Conservation (phyloP, 805 yeast species). For the Vanderwaltozyma verrucispora region DNA sequence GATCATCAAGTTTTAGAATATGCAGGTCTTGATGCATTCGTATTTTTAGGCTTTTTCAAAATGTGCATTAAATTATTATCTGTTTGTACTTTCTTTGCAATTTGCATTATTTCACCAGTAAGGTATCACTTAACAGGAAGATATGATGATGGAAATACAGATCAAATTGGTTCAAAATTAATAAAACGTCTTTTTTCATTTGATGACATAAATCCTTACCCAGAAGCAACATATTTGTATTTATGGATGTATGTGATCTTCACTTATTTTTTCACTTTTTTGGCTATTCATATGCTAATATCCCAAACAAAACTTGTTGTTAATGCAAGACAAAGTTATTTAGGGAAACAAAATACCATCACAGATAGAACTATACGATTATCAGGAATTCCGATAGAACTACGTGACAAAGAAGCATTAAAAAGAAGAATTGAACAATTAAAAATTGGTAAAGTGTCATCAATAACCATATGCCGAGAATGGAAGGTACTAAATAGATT, state of each 20-base stretch:
- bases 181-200: constrained; percentile 1
- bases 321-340: constrained; percentile 62
- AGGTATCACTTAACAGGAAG: constrained; percentile 75
- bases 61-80: constrained; percentile 68
- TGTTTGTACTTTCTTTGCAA: constrained; percentile 57
- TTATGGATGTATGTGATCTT: constrained; percentile 78
- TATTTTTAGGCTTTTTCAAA: constrained; percentile 80
- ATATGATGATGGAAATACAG: constrained; percentile 46
- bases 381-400: constrained; percentile 78
- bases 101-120: constrained; percentile 72
- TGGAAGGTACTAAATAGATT: constrained; percentile 69
- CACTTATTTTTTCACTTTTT: constrained; percentile 73
- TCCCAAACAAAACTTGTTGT: constrained; percentile 68
- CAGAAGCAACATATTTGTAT: constrained; percentile 44
- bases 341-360: constrained; percentile 79
- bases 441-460: constrained; percentile 69
- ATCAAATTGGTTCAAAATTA: not conserved
- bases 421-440: constrained; percentile 66
- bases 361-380: constrained; percentile 85
- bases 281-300: constrained; percentile 50
- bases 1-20: constrained; percentile 75
- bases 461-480: constrained; percentile 73
- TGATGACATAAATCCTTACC: constrained; percentile 11
- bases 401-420: constrained; percentile 61
- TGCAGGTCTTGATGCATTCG: constrained; percentile 93